A percentile compares a stretch with the other conserved stretches of the same genome.
Evolutionary conservation across 169 alveolate genomes (phyloP).

Genomic region (Eimeria sp.): DNA sequence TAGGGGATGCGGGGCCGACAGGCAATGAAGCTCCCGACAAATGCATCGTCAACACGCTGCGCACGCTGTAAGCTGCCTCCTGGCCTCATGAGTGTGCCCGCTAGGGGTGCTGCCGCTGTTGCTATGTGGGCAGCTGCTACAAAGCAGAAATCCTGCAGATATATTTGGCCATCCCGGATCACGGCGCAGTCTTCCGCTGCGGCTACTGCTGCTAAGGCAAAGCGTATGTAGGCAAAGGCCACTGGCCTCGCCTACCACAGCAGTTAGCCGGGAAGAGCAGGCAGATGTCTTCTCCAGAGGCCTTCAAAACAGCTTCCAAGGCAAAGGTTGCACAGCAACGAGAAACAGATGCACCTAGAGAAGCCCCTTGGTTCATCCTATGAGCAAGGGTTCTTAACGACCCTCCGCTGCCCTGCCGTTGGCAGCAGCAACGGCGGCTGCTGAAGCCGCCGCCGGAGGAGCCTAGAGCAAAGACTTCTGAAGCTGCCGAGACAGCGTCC

Average conservation of each 20-base stretch:
- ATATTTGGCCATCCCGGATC: not conserved
- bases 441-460: not conserved
- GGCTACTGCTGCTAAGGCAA: not conserved
- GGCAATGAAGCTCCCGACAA: not conserved
- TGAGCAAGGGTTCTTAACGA: not conserved
- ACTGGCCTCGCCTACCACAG: not conserved
- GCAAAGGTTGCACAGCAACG: not conserved
- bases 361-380: not conserved
- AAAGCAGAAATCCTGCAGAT: not conserved
- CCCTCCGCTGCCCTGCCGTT: not conserved
- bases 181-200: not conserved
- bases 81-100: not conserved
- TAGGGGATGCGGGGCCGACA: not conserved
- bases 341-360: not conserved
- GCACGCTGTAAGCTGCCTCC: not conserved
- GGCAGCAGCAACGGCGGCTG: not conserved
- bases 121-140: slow-evolving; percentile 27
- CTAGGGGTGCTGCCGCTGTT: not conserved
- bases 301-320: not conserved
- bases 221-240: not conserved
- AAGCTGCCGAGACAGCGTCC: not conserved
- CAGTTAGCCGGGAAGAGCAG: not conserved
- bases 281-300: not conserved
- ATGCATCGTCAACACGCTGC: slow-evolving; percentile 31
- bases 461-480: not conserved